A percentile compares a stretch with the other conserved stretches of the same genome.
Conservation (phyloP, 164 flowering plant species). For the Vitis amurensis region DNA sequence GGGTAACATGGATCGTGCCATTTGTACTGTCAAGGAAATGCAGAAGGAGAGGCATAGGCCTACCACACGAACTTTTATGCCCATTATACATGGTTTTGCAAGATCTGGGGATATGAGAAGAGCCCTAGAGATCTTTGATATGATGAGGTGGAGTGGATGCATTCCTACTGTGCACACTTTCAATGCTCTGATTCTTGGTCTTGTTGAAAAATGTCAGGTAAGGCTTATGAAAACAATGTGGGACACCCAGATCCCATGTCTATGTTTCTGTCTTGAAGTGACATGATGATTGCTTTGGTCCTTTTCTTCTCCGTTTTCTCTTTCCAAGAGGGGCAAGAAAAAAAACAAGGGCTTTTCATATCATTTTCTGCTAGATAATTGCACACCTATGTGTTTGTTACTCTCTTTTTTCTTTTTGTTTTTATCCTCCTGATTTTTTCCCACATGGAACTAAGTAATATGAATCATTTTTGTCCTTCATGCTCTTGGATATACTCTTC, state of each 20-base stretch:
- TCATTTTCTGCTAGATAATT: no score
- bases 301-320: no score
- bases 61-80: slow-evolving; percentile 84
- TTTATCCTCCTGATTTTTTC: no score
- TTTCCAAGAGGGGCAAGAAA: no score
- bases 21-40: slow-evolving; percentile 78
- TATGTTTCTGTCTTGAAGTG: background rate
- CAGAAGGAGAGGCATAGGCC: slow-evolving; percentile 74
- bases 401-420: no score
- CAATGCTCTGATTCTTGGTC: slow-evolving; percentile 85
- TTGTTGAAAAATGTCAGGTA: slow-evolving; percentile 92
- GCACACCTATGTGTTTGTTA: no score
- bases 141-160: slow-evolving; percentile 94
- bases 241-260: background rate
- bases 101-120: slow-evolving; percentile 75
- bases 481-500: no score
- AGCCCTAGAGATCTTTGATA: slow-evolving; percentile 74
- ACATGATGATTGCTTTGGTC: no score
- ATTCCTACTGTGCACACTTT: slow-evolving; percentile 88
- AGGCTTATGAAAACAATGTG: background rate
- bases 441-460: no score
- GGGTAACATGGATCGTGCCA: slow-evolving; percentile 95
- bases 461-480: no score
- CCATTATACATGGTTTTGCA: slow-evolving; percentile 88
- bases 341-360: no score